Base-by-base conservation (phyloP, 305 asterid species). In the Fraxinus latifolia region DNA sequence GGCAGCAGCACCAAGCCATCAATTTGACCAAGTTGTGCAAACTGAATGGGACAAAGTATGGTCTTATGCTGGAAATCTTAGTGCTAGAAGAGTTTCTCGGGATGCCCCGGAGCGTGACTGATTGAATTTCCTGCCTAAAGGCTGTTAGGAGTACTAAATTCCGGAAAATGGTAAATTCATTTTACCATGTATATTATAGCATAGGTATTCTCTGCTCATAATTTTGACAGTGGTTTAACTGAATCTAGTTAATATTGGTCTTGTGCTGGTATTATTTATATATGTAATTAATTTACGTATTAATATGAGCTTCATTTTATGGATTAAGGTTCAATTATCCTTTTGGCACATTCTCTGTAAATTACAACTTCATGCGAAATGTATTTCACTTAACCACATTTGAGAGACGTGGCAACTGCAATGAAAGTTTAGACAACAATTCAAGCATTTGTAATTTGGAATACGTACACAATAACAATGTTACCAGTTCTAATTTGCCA, bases 101-200 rank as follows among this genome's bases (percentile, higher is more conserved):
- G 93, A 89, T 82, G 96, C 89, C 4, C 95, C 93, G 0, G 99
- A 95, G 84, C 94, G 98, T 2, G 93, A 95, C 83, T 94, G 87
- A 87, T 62, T 6, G 34, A 31, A 25, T 68, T 67, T 9, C 36
- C 19, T 39, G 79, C 79, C 62, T 15, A n/a, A 70, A 62, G 53
- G 67, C 78, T 0, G 5, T 2, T 76, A 34, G 21, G 77, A 36
- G 58, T 44, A 77, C 79, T 71, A 76, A 74, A 79, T 42, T 39
- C 25, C 81, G 42, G 77, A 80, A 74, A 53, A 77, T 60, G 39
- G 36, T 73, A 50, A 15, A 65, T 36, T 53, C 36, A 71, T 74
- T 14, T 77, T 87, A 67, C 77, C 82, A n/a, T 89, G 91, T 88
- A 82, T 82, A 91, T 84, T 42, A 53, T 84, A 85, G 87, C 70